A percentile compares a stretch with the other conserved stretches of the same genome.
Evolutionary conservation across 768 basidiomycete genomes (phyloP).

Genomic region (Crucibulum laeve): DNA sequence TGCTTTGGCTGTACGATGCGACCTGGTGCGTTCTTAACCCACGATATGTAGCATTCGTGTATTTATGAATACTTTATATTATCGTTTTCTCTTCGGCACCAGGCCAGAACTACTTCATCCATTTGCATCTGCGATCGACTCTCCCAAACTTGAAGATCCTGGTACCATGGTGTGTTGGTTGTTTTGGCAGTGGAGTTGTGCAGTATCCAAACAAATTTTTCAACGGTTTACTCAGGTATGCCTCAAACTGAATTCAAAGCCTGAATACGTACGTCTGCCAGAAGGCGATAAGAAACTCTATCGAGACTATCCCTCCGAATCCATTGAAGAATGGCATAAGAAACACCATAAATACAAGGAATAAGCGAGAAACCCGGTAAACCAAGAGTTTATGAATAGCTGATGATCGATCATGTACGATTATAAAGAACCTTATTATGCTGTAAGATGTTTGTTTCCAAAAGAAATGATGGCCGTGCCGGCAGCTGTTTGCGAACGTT

Average conservation of each 20-base stretch:
- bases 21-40: conserved; percentile 34
- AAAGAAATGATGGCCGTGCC: too few relatives aligned
- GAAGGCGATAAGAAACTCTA: too few relatives aligned
- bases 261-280: conserved; percentile 58
- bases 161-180: conserved; percentile 39
- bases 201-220: not conserved
- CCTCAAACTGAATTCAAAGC: conserved; percentile 45
- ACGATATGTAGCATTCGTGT: not conserved
- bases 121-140: conserved; percentile 64
- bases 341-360: too few relatives aligned
- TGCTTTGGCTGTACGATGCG: conserved; percentile 64
- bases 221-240: conserved; percentile 31
- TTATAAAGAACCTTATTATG: too few relatives aligned
- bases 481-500: too few relatives aligned
- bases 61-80: not conserved
- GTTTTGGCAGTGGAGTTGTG: not conserved
- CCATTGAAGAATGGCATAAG: too few relatives aligned
- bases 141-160: conserved; percentile 49
- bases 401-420: too few relatives aligned
- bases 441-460: too few relatives aligned
- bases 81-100: not conserved
- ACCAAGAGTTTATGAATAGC: too few relatives aligned
- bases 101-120: conserved; percentile 68
- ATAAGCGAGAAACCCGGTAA: too few relatives aligned
- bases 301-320: too few relatives aligned